phyloP scores from a whole-genome alignment of 192 early-diverging fungal genomes.

The Rhizoclosmatium sp. region DNA sequence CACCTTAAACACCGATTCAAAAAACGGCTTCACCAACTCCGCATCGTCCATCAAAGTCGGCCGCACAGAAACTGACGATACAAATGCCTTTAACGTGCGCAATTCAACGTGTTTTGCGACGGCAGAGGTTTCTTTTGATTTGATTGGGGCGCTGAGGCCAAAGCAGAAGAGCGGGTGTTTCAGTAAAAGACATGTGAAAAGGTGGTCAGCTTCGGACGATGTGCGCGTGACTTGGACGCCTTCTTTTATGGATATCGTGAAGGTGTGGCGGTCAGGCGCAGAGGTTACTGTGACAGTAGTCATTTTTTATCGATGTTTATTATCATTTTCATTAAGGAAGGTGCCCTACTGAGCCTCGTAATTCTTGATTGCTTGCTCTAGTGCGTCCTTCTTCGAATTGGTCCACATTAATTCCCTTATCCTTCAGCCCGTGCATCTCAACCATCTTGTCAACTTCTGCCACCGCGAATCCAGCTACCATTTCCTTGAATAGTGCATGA shows the following conservation, averaged over 20 bases:
- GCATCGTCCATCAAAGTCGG: background rate
- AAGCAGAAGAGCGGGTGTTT: conserved; percentile 25
- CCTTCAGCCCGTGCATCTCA: background rate
- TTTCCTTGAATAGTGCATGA: conserved; percentile 12
- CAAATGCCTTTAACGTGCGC: background rate
- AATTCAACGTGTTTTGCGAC: background rate
- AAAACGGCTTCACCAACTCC: background rate
- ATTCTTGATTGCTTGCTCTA: too few relatives aligned
- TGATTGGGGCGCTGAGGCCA: conserved; percentile 6
- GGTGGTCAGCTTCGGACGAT: background rate
- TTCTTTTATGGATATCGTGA: too few relatives aligned
- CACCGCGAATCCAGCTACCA: conserved; percentile 27
- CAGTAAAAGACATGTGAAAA: background rate
- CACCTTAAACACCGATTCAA: conserved; percentile 1
- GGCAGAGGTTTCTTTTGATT: background rate
- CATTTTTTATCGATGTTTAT: too few relatives aligned
- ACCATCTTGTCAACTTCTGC: conserved; percentile 27
- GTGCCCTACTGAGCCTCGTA: too few relatives aligned
- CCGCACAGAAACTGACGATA: background rate
- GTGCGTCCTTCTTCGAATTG: too few relatives aligned
- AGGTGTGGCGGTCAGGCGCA: too few relatives aligned
- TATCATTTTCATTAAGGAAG: too few relatives aligned
- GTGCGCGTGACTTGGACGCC: background rate
- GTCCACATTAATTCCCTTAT: too few relatives aligned
- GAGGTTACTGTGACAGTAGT: too few relatives aligned